phyloP scores from a whole-genome alignment of 148 eudicot genomes.

The Amaranthus cruentus region DNA sequence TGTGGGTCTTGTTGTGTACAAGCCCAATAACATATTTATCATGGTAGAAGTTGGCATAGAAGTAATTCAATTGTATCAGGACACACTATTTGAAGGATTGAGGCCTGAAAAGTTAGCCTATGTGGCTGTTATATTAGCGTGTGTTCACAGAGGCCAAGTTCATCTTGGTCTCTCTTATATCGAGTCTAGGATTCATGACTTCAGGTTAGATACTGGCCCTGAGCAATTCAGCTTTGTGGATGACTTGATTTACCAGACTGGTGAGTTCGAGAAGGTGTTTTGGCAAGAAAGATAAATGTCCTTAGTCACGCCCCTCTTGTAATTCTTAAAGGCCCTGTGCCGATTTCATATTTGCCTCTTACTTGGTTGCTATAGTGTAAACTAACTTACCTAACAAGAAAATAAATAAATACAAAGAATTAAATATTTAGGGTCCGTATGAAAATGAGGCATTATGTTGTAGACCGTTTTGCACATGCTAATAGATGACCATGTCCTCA shows the following conservation, averaged over 20 bases:
- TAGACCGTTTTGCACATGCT: no score
- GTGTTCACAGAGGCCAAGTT: conserved; percentile 69
- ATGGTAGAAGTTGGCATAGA: conserved; percentile 50
- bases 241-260: conserved; percentile 71
- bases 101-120: conserved; percentile 63
- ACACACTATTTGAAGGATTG: conserved; percentile 52
- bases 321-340: no score
- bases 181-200: conserved; percentile 48
- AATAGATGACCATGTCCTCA: no score
- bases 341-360: no score
- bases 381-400: no score
- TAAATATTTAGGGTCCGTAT: no score
- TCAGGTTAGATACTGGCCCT: conserved; percentile 41
- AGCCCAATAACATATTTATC: no score
- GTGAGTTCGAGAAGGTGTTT: conserved; percentile 62
- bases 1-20: no score
- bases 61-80: conserved; percentile 42
- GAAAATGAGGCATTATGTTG: no score
- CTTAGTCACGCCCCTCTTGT: no score
- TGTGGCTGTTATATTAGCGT: conserved; percentile 56
- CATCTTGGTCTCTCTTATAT: conserved; percentile 54
- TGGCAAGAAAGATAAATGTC: neutral
- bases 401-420: no score
- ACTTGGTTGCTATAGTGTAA: no score
- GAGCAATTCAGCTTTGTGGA: conserved; percentile 65